Percentiles rank a stretch among this genome's conserved stretches.
phyloP scores from a whole-genome alignment of 805 yeast genomes.

The Pichia californica region DNA sequence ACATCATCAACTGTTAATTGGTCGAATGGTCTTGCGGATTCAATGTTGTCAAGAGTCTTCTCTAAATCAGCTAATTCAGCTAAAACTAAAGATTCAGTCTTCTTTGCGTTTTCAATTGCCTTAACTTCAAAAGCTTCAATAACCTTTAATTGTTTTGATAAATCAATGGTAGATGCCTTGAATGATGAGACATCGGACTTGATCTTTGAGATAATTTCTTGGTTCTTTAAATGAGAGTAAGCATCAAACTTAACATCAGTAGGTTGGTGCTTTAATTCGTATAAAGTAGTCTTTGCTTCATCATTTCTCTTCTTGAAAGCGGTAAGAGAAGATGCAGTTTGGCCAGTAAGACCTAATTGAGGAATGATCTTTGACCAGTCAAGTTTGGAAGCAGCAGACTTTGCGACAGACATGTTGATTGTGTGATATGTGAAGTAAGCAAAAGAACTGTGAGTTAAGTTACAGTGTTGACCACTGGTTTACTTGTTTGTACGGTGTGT shows the following conservation, averaged over 20 bases:
- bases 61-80: conserved; percentile 81
- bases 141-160: conserved; percentile 82
- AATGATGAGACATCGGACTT: conserved; percentile 70
- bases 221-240: conserved; percentile 79
- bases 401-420: conserved; percentile 17
- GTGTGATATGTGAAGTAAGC: background rate
- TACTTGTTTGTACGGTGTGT: too few relatives aligned
- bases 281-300: conserved; percentile 83
- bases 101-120: conserved; percentile 92
- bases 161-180: conserved; percentile 81
- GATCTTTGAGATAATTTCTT: conserved; percentile 69
- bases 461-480: too few relatives aligned
- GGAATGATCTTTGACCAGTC: conserved; percentile 93
- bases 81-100: conserved; percentile 82
- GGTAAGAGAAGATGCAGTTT: conserved; percentile 76
- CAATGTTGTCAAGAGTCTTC: conserved; percentile 87
- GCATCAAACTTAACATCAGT: conserved; percentile 72
- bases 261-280: conserved; percentile 65
- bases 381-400: conserved; percentile 50
- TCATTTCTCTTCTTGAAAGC: conserved; percentile 98
- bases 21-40: conserved; percentile 95
- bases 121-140: conserved; percentile 90
- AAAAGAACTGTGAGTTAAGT: background rate
- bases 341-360: conserved; percentile 86
- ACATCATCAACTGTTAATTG: conserved; percentile 95